Base-by-base conservation (phyloP, 257 asterid species). In the Penstemon barbatus region DNA sequence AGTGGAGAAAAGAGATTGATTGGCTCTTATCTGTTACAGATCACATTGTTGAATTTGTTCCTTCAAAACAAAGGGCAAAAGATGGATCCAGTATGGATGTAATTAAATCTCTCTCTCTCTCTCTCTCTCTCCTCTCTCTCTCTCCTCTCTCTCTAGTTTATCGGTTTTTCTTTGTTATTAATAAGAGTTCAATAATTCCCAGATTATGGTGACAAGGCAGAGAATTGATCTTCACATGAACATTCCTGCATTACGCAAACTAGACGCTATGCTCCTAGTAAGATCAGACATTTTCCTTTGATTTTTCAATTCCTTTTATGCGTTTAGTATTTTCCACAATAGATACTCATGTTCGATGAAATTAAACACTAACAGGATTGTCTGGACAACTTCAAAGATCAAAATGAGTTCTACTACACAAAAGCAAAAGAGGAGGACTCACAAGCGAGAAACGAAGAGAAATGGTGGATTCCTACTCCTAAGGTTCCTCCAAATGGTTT, bases 391-490 rank as follows among this genome's bases (percentile, higher is more conserved):
- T 91, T 90, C 74, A 82, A 82, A 65, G 90, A 86, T 57, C 96
- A 89, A 67, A 64, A 57, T 4, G 96, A 90, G 78, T 93, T 93
- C 82, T 72, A 72, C 74, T 93, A 93, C 69, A 66, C 59, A 9
- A 57, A 80, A 8, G 75, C 75, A 49, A 84, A 75, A 2, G 90
- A 86, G 3, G 81, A 82, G 3, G 84, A 71, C 8, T 71, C 85
- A 54, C 39, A 73, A 45, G 41, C 49, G 18, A 81, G 85, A 66
- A 62, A 74, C 51, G 87, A 84, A 19, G 89, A 88, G 18, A 91
- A 89, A 80, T 93, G 99, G 99, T 93, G 99, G 97, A 83, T 93
- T 64, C 99, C 97, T 1, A 75, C 84, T 38, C 96, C 99, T 33
- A 83, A 83, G 76, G 97, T 91, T 75, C 91, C 96, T 5, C 68